These are phyloP conservation scores for Tetracentron sinense DNA, from an alignment of 164 flowering plant species.

Conservation along the genomic window DNA sequence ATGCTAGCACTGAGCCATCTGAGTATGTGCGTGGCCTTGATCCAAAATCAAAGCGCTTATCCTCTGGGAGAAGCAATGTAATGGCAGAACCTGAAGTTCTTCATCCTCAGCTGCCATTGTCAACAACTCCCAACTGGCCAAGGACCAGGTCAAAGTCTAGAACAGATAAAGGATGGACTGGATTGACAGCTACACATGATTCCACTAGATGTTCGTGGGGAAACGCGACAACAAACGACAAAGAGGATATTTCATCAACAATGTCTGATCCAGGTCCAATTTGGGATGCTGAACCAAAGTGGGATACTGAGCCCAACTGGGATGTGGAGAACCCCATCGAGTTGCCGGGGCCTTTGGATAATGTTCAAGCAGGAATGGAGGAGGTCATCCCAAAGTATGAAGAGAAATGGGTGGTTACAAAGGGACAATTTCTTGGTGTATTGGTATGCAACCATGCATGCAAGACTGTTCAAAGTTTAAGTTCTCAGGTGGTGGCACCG, in stretches of 20 bases:
- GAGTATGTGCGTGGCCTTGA: slow-evolving; percentile 92
- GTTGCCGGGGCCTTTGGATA: slow-evolving; percentile 65
- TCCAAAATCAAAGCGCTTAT: slow-evolving; percentile 78
- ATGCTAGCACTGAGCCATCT: slow-evolving; percentile 89
- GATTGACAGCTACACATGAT: slow-evolving; percentile 59
- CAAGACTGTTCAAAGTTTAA: slow-evolving; percentile 87
- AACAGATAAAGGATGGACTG: slow-evolving; percentile 80
- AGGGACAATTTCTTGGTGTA: slow-evolving; percentile 86
- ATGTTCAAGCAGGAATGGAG: slow-evolving; percentile 35
- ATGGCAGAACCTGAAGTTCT: slow-evolving; percentile 79
- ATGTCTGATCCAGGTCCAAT: slow-evolving; percentile 97
- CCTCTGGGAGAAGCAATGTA: slow-evolving; percentile 70
- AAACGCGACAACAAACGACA: slow-evolving; percentile 67
- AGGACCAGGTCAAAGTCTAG: slow-evolving; percentile 93
- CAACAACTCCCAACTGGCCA: slow-evolving; percentile 88
- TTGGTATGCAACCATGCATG: slow-evolving; percentile 96
- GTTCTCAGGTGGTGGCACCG: slow-evolving; percentile 95
- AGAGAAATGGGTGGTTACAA: slow-evolving; percentile 67
- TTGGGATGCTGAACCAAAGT: slow-evolving; percentile 98
- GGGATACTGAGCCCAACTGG: slow-evolving; percentile 87
- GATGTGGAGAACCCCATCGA: slow-evolving; percentile 77
- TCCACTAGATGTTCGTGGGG: slow-evolving; percentile 76
- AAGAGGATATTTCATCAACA: slow-evolving; percentile 96
- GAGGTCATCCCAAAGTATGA: slow-evolving; percentile 41
- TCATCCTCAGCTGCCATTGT: slow-evolving; percentile 66